These are phyloP conservation scores for Candida dubliniensis DNA, from an alignment of 1,139 yeast genomes.

Conservation along the genomic window DNA sequence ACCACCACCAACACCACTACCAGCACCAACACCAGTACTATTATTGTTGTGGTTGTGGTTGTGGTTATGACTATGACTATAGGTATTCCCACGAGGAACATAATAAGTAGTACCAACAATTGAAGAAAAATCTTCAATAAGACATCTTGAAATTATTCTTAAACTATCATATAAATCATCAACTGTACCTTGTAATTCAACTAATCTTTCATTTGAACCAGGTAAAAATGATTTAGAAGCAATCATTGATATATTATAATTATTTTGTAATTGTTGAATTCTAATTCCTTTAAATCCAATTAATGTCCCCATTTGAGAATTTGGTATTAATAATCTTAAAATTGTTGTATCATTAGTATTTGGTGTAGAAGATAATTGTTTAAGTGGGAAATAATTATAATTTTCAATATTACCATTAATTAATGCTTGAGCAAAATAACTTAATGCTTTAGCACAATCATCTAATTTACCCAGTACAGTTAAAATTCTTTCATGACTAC, in stretches of 20 bases:
- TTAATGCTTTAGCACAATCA: slow-evolving; percentile 70
- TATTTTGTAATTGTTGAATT: slow-evolving; percentile 77
- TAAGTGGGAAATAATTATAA: slow-evolving; percentile 63
- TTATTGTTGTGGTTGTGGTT: slow-evolving; percentile 8
- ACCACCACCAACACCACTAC: slow-evolving; percentile 9
- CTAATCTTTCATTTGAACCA: slow-evolving; percentile 82
- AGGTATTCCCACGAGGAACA: slow-evolving; percentile 47
- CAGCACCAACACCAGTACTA: background rate
- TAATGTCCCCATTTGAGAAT: slow-evolving; percentile 86
- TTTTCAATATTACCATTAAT: slow-evolving; percentile 37
- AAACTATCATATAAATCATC: slow-evolving; percentile 60
- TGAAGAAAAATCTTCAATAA: slow-evolving; percentile 69
- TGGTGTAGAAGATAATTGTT: slow-evolving; percentile 54
- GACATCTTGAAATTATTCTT: slow-evolving; percentile 66
- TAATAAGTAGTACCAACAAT: slow-evolving; percentile 68
- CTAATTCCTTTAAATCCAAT: slow-evolving; percentile 85
- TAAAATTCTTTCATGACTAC: slow-evolving; percentile 81
- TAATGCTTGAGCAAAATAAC: slow-evolving; percentile 69
- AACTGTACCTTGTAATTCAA: slow-evolving; percentile 84
- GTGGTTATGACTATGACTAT: slow-evolving; percentile 10
- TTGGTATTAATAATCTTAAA: slow-evolving; percentile 74
- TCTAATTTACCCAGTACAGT: slow-evolving; percentile 81
- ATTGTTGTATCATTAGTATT: slow-evolving; percentile 53
- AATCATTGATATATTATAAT: slow-evolving; percentile 73
- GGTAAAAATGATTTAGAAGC: slow-evolving; percentile 86